Base-by-base conservation (phyloP, 2,329 filamentous ascomycete species). In the Fusarium oligoseptatum region DNA sequence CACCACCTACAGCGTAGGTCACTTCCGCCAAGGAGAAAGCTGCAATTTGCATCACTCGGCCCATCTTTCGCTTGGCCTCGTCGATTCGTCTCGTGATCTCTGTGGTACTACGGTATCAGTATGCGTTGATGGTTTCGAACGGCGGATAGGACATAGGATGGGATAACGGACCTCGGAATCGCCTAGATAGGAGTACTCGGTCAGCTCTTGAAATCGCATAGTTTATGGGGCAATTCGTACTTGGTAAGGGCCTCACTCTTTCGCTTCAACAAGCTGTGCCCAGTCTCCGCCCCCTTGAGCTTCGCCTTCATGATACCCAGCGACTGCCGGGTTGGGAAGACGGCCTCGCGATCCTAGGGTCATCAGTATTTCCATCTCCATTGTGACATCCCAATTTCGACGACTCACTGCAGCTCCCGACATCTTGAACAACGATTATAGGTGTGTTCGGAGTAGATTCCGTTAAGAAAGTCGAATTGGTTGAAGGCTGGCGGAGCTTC, bases 21-120 rank as follows among this genome's bases (percentile, higher is more conserved):
- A 99, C 97, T 86, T 98, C 97, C 70, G 97, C 97, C 20, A 99
- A 90, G 50, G 96, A 98, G 86, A 99, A 98, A 55, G 97, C 95
- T 45, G 97, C 97, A 81, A 99, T 97, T 84, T 98, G 96, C 97
- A 99, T 99, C 41, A 99, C 97, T 37, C 96, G 91, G 67, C 97
- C 97, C 96, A 99, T 99, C 88, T 99, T 99, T 79, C 95, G 94
- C 86, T 99, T 99, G 48, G 97, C 97, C 84, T 99, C 97, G 86
- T 99, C 96, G 84, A 99, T 99, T 81, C 97, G 93, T 83, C 92
- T 92, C 60, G 97, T 98, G 80, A 99, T 99, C 80, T 99, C 97
- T 94, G 82, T 76, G 22, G 39, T 14, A 45, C 24, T 20, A 43
- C 12, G n/a, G 24, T 36, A 66, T 79, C 39, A 77, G 63, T 58